A percentile compares a stretch with the other conserved stretches of the same genome.
phyloP scores from a whole-genome alignment of 164 flowering plant genomes.

The Vitis rotundifolia region DNA sequence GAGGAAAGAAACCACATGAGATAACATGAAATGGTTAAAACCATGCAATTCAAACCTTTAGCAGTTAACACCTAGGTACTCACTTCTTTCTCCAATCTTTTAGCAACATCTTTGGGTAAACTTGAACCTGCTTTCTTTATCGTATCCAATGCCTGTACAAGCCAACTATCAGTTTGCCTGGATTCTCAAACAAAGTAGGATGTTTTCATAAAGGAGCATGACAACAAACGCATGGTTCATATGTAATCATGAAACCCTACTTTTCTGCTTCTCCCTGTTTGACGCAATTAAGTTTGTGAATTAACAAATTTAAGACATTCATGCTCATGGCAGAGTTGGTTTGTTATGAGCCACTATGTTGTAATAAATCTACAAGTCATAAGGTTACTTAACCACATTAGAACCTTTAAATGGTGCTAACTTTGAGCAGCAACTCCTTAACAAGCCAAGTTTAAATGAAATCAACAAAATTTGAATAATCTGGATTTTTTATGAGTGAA shows the following conservation, averaged over 20 bases:
- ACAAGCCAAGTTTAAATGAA: not conserved
- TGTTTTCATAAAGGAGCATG: not conserved
- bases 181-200: not conserved
- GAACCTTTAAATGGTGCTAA: too few species aligned
- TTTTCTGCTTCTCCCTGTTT: too few species aligned
- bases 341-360: too few species aligned
- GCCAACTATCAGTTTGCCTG: not conserved
- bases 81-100: constrained; percentile 89
- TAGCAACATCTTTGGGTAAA: constrained; percentile 67
- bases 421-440: not conserved
- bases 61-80: constrained; percentile 20
- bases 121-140: constrained; percentile 74
- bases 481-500: not conserved
- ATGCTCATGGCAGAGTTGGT: too few species aligned
- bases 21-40: not conserved
- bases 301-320: too few species aligned
- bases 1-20: constrained; percentile 13
- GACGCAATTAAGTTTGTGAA: too few species aligned
- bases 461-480: not conserved
- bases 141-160: constrained; percentile 72
- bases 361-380: too few species aligned
- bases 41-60: not conserved
- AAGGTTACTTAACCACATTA: too few species aligned
- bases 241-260: too few species aligned
- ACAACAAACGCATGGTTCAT: not conserved